Evolutionary conservation across 2,329 filamentous ascomycete genomes (phyloP).

Genomic region (Aspergillus aculeatinus): DNA sequence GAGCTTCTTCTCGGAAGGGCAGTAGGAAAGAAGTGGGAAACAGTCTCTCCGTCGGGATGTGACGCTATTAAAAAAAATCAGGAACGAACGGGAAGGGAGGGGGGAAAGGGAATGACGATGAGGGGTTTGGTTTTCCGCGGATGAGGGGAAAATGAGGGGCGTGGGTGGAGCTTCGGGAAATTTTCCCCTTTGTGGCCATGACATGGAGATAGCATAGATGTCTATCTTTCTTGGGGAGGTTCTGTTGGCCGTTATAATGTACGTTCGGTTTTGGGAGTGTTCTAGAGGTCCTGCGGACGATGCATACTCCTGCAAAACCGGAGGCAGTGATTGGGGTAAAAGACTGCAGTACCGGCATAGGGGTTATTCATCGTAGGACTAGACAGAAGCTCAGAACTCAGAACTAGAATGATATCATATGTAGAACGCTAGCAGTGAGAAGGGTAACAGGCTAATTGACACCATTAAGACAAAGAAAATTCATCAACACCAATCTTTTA

Average conservation of each 20-base stretch:
- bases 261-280: too few relatives aligned
- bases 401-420: constrained; percentile 1
- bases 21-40: constrained; percentile 4
- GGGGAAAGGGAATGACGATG: background rate
- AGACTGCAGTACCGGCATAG: too few relatives aligned
- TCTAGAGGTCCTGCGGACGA: too few relatives aligned
- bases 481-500: too few relatives aligned
- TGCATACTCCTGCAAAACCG: too few relatives aligned
- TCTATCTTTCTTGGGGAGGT: too few relatives aligned
- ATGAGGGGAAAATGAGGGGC: constrained; percentile 8
- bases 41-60: constrained; percentile 3
- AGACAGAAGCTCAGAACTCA: background rate
- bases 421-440: background rate
- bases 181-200: constrained; percentile 11
- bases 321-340: too few relatives aligned
- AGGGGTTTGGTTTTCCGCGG: background rate
- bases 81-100: background rate
- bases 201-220: background rate
- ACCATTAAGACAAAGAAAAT: background rate
- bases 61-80: background rate
- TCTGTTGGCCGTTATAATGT: too few relatives aligned
- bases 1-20: background rate
- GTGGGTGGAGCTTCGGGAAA: constrained; percentile 9
- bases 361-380: too few relatives aligned
- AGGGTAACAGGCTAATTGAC: constrained; percentile 8